phyloP scores from a whole-genome alignment of 306 rosid species.

The Fagus crenata region DNA sequence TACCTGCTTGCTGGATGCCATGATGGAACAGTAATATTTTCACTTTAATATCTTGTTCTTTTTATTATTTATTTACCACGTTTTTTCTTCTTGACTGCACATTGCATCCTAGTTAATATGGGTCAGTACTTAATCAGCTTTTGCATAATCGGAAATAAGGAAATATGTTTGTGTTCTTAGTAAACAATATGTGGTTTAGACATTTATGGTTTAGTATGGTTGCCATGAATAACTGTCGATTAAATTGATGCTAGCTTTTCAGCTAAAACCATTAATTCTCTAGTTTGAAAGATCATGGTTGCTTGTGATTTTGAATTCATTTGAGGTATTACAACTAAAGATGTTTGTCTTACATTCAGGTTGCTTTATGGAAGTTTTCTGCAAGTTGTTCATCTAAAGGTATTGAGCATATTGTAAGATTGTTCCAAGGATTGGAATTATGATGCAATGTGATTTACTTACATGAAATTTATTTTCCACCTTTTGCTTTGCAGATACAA shows the following conservation, averaged over 20 bases:
- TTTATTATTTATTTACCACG: slow-evolving; percentile 23
- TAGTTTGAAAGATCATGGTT: slow-evolving; percentile 4
- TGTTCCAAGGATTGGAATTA: slow-evolving; percentile 16
- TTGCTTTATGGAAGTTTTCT: slow-evolving; percentile 89
- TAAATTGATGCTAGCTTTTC: neutral
- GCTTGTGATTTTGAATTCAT: slow-evolving; percentile 10
- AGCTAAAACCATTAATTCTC: neutral
- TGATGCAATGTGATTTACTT: slow-evolving; percentile 21
- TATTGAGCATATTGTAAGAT: slow-evolving; percentile 34
- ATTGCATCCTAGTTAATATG: neutral
- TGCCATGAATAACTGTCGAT: neutral
- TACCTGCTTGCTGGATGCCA: slow-evolving; percentile 84
- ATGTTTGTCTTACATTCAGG: slow-evolving; percentile 49
- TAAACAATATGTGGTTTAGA: neutral
- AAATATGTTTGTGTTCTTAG: neutral
- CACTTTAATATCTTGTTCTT: neutral
- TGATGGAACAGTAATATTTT: slow-evolving; percentile 79
- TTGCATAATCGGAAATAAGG: neutral
- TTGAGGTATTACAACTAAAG: slow-evolving; percentile 37
- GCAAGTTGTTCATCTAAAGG: slow-evolving; percentile 55
- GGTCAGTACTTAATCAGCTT: neutral
- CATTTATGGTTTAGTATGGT: neutral
- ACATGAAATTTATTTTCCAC: slow-evolving; percentile 19
- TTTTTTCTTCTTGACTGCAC: slow-evolving; percentile 7
- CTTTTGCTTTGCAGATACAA: slow-evolving; percentile 59